Percentiles rank a stretch among this genome's conserved stretches.
phyloP scores from a whole-genome alignment of 352 stramenopile genomes.

The Phytophthora sansomeana region DNA sequence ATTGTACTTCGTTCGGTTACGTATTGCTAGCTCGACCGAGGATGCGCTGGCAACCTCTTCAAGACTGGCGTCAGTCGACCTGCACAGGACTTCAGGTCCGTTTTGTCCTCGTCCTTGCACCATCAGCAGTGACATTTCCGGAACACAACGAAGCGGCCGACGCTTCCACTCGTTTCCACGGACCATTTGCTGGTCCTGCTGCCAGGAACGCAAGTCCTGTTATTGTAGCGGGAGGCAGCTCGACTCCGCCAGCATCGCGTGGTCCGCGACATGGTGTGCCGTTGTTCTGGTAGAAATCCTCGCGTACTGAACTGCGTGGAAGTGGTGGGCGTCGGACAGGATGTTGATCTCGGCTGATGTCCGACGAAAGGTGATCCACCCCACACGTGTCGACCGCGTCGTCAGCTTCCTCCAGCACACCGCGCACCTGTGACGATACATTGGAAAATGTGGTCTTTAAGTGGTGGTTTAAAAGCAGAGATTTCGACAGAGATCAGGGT shows the following conservation, averaged over 20 bases:
- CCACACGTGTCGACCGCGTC: slow-evolving; percentile 11
- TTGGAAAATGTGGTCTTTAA: neutral
- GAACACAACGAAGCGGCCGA: slow-evolving; percentile 30
- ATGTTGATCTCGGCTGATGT: neutral
- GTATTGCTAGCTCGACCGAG: slow-evolving; percentile 20
- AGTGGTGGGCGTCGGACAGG: neutral
- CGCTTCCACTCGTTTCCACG: slow-evolving; percentile 31
- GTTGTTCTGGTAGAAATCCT: slow-evolving; percentile 18
- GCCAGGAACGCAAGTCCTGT: slow-evolving; percentile 15
- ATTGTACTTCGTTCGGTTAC: too few relatives aligned
- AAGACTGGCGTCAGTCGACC: slow-evolving; percentile 34
- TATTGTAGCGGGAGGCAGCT: slow-evolving; percentile 6
- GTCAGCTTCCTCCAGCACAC: slow-evolving; percentile 15
- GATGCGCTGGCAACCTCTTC: slow-evolving; percentile 35
- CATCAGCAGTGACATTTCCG: neutral
- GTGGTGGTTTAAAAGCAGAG: too few relatives aligned
- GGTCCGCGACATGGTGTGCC: neutral
- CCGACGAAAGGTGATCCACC: neutral
- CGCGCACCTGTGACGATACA: slow-evolving; percentile 11
- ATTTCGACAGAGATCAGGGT: too few relatives aligned
- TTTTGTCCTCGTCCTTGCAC: neutral
- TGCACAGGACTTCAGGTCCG: slow-evolving; percentile 32
- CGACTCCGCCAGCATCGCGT: slow-evolving; percentile 28
- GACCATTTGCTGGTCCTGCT: slow-evolving; percentile 25
- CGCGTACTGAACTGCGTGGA: slow-evolving; percentile 26